Conservation (phyloP, 2,329 filamentous ascomycete species). For the Zymoseptoria pseudotritici region DNA sequence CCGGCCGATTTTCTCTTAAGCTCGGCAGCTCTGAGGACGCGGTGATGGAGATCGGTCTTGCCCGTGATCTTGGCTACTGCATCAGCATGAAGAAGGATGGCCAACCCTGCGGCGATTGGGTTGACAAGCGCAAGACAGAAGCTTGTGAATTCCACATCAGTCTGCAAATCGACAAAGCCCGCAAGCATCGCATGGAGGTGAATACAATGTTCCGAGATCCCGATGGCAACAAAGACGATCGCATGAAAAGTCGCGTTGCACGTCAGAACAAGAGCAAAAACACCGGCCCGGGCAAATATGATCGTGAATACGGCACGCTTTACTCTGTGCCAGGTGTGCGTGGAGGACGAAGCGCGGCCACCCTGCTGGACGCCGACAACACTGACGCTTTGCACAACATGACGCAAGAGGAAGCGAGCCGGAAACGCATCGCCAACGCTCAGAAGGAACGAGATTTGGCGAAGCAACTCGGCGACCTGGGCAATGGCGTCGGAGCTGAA, state of each 20-base stretch:
- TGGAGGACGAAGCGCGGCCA: conserved; percentile 44
- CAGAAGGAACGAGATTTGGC: conserved; percentile 69
- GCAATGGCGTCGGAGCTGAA: conserved; percentile 59
- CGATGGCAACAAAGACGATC: conserved; percentile 3
- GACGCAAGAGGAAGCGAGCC: conserved; percentile 53
- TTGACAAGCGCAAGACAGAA: conserved; percentile 80
- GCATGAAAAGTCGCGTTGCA: conserved; percentile 7
- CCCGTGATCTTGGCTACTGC: conserved; percentile 83
- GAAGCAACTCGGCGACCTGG: conserved; percentile 57
- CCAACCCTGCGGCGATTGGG: conserved; percentile 70
- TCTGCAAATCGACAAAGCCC: conserved; percentile 64
- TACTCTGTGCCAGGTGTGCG: conserved; percentile 35
- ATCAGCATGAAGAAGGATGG: conserved; percentile 80
- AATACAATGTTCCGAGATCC: conserved; percentile 52
- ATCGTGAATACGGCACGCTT: conserved; percentile 46
- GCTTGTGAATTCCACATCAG: conserved; percentile 92
- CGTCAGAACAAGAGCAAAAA: conserved; percentile 12
- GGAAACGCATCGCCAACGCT: conserved; percentile 55
- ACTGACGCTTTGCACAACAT: conserved; percentile 49
- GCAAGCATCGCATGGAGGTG: conserved; percentile 66
- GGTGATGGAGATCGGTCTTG: conserved; percentile 77
- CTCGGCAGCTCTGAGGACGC: conserved; percentile 82
- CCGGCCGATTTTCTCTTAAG: conserved; percentile 76
- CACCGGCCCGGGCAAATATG: conserved; percentile 44
- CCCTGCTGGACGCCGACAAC: conserved; percentile 59